Conservation (phyloP, 371 early-diverging fungal genomes). For the Circinella umbellata region DNA sequence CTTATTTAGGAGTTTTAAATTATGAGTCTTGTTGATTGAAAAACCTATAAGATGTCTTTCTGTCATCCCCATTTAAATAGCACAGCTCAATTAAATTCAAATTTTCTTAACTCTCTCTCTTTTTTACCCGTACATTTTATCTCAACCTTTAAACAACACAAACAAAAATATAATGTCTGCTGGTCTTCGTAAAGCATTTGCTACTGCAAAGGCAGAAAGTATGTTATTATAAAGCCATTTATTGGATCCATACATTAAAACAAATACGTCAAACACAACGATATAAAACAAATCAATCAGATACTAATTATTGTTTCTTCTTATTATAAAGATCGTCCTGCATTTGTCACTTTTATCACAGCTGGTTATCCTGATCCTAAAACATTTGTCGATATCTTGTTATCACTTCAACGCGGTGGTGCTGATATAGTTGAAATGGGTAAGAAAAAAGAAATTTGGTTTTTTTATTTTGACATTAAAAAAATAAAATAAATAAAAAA, state of each 20-base stretch:
- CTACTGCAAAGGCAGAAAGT: conserved; percentile 50
- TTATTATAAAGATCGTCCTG: conserved; percentile 67
- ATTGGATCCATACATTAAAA: neutral
- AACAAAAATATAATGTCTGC: conserved; percentile 39
- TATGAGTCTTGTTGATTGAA: neutral
- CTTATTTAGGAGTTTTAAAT: conserved; percentile 10
- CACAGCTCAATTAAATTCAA: too few relatives aligned
- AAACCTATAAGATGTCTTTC: neutral
- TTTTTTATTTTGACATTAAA: neutral
- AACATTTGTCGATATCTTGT: conserved; percentile 81
- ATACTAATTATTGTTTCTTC: too few relatives aligned
- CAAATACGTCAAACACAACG: neutral
- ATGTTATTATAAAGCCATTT: conserved; percentile 11
- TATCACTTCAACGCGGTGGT: conserved; percentile 90
- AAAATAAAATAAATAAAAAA: too few relatives aligned
- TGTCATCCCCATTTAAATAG: neutral
- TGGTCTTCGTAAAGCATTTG: conserved; percentile 48
- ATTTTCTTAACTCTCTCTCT: neutral
- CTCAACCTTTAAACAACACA: too few relatives aligned
- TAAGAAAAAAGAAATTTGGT: conserved; percentile 22
- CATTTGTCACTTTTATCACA: conserved; percentile 92
- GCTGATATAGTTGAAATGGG: conserved; percentile 97
- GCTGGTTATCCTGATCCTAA: conserved; percentile 88
- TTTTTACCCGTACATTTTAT: neutral
- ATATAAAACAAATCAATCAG: neutral